Evolutionary conservation across 1,284 basidiomycete genomes (phyloP).

Genomic region (Fistulinella cinereoalba): DNA sequence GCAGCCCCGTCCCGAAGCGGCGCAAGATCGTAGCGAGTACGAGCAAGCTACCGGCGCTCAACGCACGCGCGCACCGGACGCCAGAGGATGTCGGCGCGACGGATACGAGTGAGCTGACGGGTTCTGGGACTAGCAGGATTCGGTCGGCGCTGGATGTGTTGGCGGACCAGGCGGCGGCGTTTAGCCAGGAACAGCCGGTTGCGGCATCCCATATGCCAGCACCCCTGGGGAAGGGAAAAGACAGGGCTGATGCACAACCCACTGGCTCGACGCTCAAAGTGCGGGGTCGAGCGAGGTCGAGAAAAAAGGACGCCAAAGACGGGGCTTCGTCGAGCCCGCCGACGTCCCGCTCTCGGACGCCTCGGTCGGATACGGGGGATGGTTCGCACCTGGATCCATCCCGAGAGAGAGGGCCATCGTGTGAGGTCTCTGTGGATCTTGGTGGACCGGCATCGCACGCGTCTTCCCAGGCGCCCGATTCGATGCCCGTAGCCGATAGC

Average conservation of each 20-base stretch:
- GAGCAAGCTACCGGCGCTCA: conserved; percentile 11
- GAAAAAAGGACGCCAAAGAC: conserved; percentile 6
- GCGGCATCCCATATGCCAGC: background rate
- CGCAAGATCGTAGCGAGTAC: conserved; percentile 18
- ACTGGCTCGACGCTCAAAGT: conserved; percentile 5
- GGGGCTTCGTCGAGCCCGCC: conserved; percentile 4
- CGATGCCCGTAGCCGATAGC: background rate
- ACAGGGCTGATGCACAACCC: conserved; percentile 3
- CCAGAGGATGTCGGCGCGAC: conserved; percentile 1
- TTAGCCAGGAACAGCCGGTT: conserved; percentile 23
- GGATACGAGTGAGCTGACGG: background rate
- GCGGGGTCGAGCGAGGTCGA: conserved; percentile 10
- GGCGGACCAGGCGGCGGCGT: conserved; percentile 64
- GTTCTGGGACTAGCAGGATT: conserved; percentile 27
- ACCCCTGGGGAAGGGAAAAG: conserved; percentile 22
- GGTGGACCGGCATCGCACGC: conserved; percentile 14
- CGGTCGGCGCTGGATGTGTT: conserved; percentile 63
- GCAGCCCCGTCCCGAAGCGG: conserved; percentile 36
- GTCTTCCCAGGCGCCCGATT: conserved; percentile 9
- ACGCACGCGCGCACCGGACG: conserved; percentile 1
- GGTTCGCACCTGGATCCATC: background rate
- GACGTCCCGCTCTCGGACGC: conserved; percentile 17
- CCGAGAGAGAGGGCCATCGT: background rate
- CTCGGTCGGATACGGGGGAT: conserved; percentile 18
- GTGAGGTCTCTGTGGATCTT: conserved; percentile 19